phyloP scores from a whole-genome alignment of 2,329 filamentous ascomycete species.

The Clathrospora elynae region DNA sequence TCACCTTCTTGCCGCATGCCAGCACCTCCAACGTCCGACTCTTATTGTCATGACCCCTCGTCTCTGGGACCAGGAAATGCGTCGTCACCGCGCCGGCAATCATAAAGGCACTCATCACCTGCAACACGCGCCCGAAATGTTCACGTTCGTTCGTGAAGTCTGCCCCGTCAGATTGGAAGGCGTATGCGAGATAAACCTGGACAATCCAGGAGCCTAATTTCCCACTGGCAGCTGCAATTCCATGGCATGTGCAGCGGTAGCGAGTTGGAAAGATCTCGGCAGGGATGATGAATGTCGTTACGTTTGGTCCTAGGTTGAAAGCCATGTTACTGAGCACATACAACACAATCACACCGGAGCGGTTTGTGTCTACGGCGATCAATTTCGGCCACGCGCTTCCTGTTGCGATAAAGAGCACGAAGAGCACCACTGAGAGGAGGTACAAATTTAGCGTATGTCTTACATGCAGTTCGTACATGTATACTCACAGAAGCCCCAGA shows the following conservation, averaged over 20 bases:
- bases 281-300: constrained; percentile 53
- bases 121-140: constrained; percentile 39
- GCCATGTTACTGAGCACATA: constrained; percentile 43
- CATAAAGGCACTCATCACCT: constrained; percentile 45
- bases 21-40: constrained; percentile 41
- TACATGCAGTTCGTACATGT: too few species aligned
- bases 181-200: constrained; percentile 47
- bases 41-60: constrained; percentile 40
- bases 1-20: constrained; percentile 38
- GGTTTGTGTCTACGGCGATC: constrained; percentile 30
- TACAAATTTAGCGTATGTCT: too few species aligned
- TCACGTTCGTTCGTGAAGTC: constrained; percentile 31
- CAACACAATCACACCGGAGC: constrained; percentile 36
- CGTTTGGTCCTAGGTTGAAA: constrained; percentile 46
- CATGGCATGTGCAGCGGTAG: constrained; percentile 60
- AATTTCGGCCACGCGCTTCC: constrained; percentile 40
- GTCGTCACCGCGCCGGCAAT: constrained; percentile 41
- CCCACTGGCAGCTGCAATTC: constrained; percentile 59
- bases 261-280: constrained; percentile 62
- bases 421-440: constrained; percentile 37
- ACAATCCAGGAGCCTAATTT: constrained; percentile 59
- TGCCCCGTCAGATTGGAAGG: constrained; percentile 27
- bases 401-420: constrained; percentile 41
- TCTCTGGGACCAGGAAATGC: constrained; percentile 41
- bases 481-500: constrained; percentile 45